Percentiles rank a stretch among this genome's conserved stretches.
Evolutionary conservation across 2,329 filamentous ascomycete genomes (phyloP).

Genomic region (Cephalotrichum gorgonifer): DNA sequence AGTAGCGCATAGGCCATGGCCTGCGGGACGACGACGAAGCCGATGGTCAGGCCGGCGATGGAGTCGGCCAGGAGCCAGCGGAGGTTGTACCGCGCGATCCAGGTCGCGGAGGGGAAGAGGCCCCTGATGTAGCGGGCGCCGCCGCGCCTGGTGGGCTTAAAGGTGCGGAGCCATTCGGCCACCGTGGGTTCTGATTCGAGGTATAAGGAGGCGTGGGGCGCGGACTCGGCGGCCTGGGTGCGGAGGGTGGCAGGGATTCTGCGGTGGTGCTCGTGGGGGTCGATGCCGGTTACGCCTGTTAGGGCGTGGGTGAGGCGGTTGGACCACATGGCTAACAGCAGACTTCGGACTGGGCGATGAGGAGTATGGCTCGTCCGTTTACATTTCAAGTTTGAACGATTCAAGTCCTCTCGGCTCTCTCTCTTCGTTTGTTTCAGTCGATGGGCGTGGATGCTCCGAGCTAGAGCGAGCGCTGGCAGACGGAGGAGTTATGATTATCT

Average conservation of each 20-base stretch:
- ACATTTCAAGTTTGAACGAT: too few species aligned
- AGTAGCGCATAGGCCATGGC: constrained; percentile 71
- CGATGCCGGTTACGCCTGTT: not conserved
- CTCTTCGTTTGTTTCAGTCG: too few species aligned
- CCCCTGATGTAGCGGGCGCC: constrained; percentile 36
- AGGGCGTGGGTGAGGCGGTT: not conserved
- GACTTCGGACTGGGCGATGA: too few species aligned
- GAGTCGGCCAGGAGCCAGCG: constrained; percentile 66
- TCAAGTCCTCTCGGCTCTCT: too few species aligned
- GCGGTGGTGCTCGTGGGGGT: not conserved
- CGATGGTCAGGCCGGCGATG: constrained; percentile 49
- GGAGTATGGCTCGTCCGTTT: too few species aligned
- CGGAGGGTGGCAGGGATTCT: not conserved
- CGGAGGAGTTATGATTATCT: too few species aligned
- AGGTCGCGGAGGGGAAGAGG: constrained; percentile 56
- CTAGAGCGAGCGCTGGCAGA: too few species aligned
- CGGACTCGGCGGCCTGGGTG: not conserved
- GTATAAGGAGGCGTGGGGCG: constrained; percentile 11
- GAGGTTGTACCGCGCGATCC: constrained; percentile 61
- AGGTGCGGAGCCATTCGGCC: constrained; percentile 47
- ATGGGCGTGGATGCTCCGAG: too few species aligned
- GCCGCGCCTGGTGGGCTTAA: constrained; percentile 37
- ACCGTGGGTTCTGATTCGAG: constrained; percentile 60
- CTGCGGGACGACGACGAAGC: constrained; percentile 68
- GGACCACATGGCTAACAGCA: not conserved